phyloP scores from a whole-genome alignment of 1,139 yeast genomes.

The Suhomyces wounanorum region DNA sequence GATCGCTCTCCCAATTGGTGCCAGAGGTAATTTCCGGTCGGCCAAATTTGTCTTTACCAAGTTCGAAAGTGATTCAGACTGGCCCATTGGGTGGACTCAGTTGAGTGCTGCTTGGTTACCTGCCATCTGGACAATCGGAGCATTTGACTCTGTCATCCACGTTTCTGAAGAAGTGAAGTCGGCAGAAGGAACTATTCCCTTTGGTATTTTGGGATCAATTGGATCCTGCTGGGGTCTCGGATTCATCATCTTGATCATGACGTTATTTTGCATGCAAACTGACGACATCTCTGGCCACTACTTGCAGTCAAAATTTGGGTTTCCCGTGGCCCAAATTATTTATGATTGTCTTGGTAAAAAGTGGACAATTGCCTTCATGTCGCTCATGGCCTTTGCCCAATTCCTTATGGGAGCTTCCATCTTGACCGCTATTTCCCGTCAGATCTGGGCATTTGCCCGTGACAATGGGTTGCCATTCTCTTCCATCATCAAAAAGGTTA shows the following conservation, averaged over 20 bases:
- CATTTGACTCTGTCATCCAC: conserved; percentile 73
- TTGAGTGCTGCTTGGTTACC: conserved; percentile 54
- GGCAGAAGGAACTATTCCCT: conserved; percentile 67
- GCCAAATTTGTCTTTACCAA: conserved; percentile 45
- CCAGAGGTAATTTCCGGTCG: conserved; percentile 25
- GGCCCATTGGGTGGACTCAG: conserved; percentile 65
- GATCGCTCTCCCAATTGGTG: conserved; percentile 32
- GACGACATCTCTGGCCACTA: conserved; percentile 47
- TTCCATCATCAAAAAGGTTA: conserved; percentile 51
- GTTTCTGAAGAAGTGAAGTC: conserved; percentile 72
- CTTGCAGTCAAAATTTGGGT: conserved; percentile 47
- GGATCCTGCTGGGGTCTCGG: conserved; percentile 63
- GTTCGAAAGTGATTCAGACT: conserved; percentile 53
- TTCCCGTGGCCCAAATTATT: conserved; percentile 66
- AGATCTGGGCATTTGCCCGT: conserved; percentile 55
- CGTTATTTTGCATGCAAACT: conserved; percentile 55
- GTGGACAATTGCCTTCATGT: conserved; percentile 71
- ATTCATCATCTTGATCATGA: conserved; percentile 54
- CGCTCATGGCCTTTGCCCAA: conserved; percentile 60
- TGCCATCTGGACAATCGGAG: conserved; percentile 67
- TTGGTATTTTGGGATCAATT: conserved; percentile 61
- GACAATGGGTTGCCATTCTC: conserved; percentile 53
- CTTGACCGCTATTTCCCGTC: conserved; percentile 52
- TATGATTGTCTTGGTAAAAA: conserved; percentile 65
- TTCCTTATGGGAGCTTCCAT: conserved; percentile 67